Evolutionary conservation across 1,284 basidiomycete species (phyloP), one percentile per base, ranked within the genome.

Genomic region (Omphalotus olearius): DNA sequence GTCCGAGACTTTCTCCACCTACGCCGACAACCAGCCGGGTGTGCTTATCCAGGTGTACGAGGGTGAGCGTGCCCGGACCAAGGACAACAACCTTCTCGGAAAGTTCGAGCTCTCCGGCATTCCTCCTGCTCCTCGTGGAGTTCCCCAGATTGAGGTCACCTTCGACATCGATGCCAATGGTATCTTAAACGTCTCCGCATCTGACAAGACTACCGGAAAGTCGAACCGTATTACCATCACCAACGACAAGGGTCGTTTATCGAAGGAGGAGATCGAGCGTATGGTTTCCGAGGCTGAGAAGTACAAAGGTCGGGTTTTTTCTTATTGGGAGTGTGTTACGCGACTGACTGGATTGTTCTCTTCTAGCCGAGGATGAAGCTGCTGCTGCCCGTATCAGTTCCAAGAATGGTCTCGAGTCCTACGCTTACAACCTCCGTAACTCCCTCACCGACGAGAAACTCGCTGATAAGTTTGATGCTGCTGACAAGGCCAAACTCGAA

Each of bases 111-210:
- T 98, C 49, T 88, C 94, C 51, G 95, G 95, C 58, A 98, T 99
- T 64, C 96, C 96, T 35, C 96, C 96, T 37, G 94, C 95, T 45
- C 96, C 96, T 59, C 93, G 96, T 78, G 96, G 96, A 81, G 94
- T 98, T 63, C 94, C 96, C 65, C 95, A 98, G 70, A 83, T 98
- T 65, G 95, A 97, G 74, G 94, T 98, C 70, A 96, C 93, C 56
- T 99, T 99, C 77, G 96, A 99, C 65, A 93, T 99, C 58, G 96
- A 98, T 66, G 95, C 96, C 69, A 98, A 98, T 77, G 93, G 92
- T 79, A 97, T 98, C 71, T 72, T 98, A 63, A 98, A 97, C 74
- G 96, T 98, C 64, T 93, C 91, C 45, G 95, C 96, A 36, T 79
- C 89, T 53, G 96, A 98, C 78, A 98, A 98, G 84, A 95, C 93